phyloP scores from a whole-genome alignment of 208 protist species.

The Willaertia magna region DNA sequence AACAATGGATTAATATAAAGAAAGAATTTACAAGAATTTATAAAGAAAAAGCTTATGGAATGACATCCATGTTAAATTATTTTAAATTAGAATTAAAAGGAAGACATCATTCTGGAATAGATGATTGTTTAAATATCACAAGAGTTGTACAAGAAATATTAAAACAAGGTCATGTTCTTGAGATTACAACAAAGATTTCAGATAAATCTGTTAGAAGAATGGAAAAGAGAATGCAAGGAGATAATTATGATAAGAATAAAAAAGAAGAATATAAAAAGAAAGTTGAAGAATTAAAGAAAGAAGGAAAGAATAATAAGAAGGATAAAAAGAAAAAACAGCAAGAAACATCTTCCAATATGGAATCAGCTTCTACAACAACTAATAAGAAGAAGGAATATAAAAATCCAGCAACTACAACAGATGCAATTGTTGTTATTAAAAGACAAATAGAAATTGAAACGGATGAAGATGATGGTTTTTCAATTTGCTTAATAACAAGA shows the following conservation, averaged over 20 bases:
- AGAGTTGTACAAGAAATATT: not conserved
- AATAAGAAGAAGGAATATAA: no score
- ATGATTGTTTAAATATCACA: constrained; percentile 7
- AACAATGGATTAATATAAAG: not conserved
- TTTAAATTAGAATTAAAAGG: not conserved
- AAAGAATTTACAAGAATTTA: not conserved
- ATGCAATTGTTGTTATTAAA: constrained; percentile 8
- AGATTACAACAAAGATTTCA: not conserved
- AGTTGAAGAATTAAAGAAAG: no score
- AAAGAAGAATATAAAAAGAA: no score
- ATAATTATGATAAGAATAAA: no score
- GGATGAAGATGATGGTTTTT: not conserved
- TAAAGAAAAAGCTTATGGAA: not conserved
- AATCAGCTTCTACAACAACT: no score
- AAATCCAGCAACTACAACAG: not conserved
- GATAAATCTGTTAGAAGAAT: no score
- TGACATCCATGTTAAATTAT: not conserved
- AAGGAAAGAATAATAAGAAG: no score
- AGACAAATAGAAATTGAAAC: no score
- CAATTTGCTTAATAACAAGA: not conserved
- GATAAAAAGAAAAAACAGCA: no score
- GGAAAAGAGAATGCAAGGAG: no score
- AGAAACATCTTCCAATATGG: no score
- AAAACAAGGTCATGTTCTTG: not conserved
- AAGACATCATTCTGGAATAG: not conserved